Evolutionary conservation across 192 early-diverging fungal species (phyloP).

Genomic region (Backusella mclennaniae): DNA sequence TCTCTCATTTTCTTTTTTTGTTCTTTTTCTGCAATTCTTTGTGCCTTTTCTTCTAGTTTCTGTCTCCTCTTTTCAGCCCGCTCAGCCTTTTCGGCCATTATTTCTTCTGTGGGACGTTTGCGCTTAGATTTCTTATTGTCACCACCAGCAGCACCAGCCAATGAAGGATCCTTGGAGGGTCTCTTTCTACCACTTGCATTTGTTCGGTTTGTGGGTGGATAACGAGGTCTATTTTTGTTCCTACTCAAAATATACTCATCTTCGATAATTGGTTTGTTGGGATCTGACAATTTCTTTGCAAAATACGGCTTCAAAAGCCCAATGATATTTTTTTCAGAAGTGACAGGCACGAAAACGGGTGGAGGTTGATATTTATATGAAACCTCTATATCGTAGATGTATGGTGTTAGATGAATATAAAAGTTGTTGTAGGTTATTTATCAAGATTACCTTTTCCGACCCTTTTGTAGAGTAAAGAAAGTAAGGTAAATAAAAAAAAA

Average conservation of each 20-base stretch:
- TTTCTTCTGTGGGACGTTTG: conserved; percentile 30
- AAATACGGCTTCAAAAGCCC: conserved; percentile 72
- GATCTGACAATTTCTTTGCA: conserved; percentile 43
- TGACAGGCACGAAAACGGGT: conserved; percentile 64
- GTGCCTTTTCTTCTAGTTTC: conserved; percentile 49
- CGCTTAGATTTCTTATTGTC: conserved; percentile 29
- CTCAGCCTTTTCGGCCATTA: conserved; percentile 33
- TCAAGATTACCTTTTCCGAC: neutral
- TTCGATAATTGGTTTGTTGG: conserved; percentile 22
- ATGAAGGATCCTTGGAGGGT: conserved; percentile 17
- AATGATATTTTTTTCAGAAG: conserved; percentile 60
- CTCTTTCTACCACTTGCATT: conserved; percentile 31
- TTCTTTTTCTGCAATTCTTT: conserved; percentile 46
- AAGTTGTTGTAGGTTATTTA: neutral
- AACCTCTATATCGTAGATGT: neutral
- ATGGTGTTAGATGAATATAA: neutral
- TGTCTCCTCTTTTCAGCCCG: conserved; percentile 46
- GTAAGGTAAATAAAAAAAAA: neutral
- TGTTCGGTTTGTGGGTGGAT: conserved; percentile 49
- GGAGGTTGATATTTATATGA: conserved; percentile 46
- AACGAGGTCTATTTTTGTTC: conserved; percentile 42
- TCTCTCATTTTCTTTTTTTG: conserved; percentile 41
- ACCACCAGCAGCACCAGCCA: conserved; percentile 23
- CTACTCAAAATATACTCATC: conserved; percentile 47
- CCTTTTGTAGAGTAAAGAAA: neutral